Base-by-base conservation (phyloP, 164 flowering plant species). In the Sedum album region DNA sequence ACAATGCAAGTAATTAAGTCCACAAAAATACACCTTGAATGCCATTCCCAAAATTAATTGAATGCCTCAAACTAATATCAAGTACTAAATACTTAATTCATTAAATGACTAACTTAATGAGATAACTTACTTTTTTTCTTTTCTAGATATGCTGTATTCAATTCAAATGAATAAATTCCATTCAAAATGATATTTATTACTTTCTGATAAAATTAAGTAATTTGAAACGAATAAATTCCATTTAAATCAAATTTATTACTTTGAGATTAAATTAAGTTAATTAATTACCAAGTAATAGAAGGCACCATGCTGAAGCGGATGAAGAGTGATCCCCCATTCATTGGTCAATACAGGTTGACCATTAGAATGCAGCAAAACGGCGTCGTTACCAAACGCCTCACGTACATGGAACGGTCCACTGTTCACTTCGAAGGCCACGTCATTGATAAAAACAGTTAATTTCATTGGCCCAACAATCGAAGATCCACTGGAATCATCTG, bases 261-360 rank as follows among this genome's bases (percentile, higher is more conserved):
- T 11, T 14, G 4, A 13, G 48, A 17, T 44, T 0, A 13, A 13
- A 13, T 4, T 44, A 13, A 1, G 48, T 38, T 64, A 38, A 33
- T 65, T 35, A 63, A 31, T 41, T 65, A 84, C 75, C 76, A 84
- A 77, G 72, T 81, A 82, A 65, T 95, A 95, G 70, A 74, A 85
- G 18, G 86, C 85, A 36, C 93, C 96, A 46, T 88, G 89, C 53
- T 86, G 87, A 46, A 95, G 93, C 25, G 96, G 71, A 35, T 87
- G 88, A 18, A 94, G 81, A 17, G 94, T 88, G 69, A 88, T 65
- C 23, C 99, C 97, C 96, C 93, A 92, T 66, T 90, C 93, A 70
- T 92, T 76, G 70, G 94, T 90, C 66, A 80, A 76, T 48, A 92
- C 90, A 1, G 96, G 89, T 49, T 90, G 94, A 41, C 97, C 97